Conservation (phyloP, 1,284 basidiomycete genomes). For the Pseudozyma sp. region DNA sequence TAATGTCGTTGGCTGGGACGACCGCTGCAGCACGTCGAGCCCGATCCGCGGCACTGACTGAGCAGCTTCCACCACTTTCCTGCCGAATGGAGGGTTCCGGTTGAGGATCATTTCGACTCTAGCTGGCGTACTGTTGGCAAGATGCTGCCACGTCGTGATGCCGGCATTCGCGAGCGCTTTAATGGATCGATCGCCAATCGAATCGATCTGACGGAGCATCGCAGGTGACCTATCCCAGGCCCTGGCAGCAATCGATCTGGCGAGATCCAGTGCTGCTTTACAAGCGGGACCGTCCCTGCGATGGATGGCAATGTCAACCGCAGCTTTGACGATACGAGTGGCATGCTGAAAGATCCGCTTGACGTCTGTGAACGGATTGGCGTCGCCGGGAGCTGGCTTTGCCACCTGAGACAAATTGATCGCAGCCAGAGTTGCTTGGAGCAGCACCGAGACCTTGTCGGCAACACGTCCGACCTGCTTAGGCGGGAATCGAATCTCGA, state of each 20-base stretch:
- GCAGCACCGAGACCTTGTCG: constrained; percentile 60
- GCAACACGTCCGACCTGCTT: constrained; percentile 37
- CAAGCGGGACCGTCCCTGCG: constrained; percentile 44
- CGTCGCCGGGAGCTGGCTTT: constrained; percentile 26
- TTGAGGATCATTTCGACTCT: constrained; percentile 58
- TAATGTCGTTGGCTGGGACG: constrained; percentile 7
- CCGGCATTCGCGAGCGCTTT: constrained; percentile 52
- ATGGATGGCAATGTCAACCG: constrained; percentile 45
- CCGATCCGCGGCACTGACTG: constrained; percentile 43
- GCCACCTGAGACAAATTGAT: constrained; percentile 44
- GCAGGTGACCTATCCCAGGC: constrained; percentile 86
- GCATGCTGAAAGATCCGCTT: constrained; percentile 45
- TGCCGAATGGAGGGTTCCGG: constrained; percentile 55
- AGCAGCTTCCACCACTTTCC: constrained; percentile 40
- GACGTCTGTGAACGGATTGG: constrained; percentile 36
- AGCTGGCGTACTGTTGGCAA: constrained; percentile 34
- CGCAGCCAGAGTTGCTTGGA: constrained; percentile 52
- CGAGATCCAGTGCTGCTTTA: constrained; percentile 49
- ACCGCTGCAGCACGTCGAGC: constrained; percentile 43
- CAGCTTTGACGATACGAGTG: constrained; percentile 43
- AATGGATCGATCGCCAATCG: constrained; percentile 80
- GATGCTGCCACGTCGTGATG: constrained; percentile 30
- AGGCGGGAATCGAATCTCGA: constrained; percentile 60
- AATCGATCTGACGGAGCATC: constrained; percentile 81
- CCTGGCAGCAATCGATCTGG: constrained; percentile 75